Conservation (phyloP, 208 protist species). For the Trypanosoma scelopori region DNA sequence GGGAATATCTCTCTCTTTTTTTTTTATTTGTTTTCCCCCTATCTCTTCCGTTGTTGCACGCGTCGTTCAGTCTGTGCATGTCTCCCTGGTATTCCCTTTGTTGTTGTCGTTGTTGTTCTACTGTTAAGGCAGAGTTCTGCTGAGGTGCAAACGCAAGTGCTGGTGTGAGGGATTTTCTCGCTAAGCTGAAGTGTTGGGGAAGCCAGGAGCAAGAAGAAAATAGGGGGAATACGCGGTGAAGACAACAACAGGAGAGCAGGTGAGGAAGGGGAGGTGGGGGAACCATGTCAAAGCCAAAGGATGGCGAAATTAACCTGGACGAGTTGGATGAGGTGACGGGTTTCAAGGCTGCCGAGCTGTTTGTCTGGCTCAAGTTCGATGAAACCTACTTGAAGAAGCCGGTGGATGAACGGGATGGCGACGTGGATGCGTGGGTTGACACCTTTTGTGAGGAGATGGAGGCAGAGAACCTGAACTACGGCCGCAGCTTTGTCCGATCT, state of each 20-base stretch:
- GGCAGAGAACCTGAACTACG: constrained; percentile 49
- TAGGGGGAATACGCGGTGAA: not conserved
- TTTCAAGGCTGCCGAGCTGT: constrained; percentile 77
- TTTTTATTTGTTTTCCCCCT: too few relatives aligned
- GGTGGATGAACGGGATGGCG: constrained; percentile 60
- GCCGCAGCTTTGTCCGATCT: constrained; percentile 77
- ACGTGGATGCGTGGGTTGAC: constrained; percentile 79
- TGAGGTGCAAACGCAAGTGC: too few relatives aligned
- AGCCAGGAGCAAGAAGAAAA: too few relatives aligned
- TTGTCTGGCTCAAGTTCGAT: constrained; percentile 80
- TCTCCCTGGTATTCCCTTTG: too few relatives aligned
- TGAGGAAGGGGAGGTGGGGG: too few relatives aligned
- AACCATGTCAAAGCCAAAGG: constrained; percentile 26
- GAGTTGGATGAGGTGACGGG: constrained; percentile 81
- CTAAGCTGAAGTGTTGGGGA: too few relatives aligned
- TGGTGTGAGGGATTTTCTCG: too few relatives aligned
- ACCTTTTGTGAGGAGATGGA: constrained; percentile 72
- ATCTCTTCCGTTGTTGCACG: too few relatives aligned
- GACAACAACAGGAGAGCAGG: not conserved
- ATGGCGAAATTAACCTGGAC: constrained; percentile 57
- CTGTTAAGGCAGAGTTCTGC: too few relatives aligned
- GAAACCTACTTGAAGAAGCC: constrained; percentile 50
- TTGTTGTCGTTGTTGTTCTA: too few relatives aligned
- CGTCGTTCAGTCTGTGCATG: too few relatives aligned
- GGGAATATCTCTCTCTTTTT: too few relatives aligned